phyloP scores from a whole-genome alignment of 1,139 yeast species.

The Pichia cactophila region DNA sequence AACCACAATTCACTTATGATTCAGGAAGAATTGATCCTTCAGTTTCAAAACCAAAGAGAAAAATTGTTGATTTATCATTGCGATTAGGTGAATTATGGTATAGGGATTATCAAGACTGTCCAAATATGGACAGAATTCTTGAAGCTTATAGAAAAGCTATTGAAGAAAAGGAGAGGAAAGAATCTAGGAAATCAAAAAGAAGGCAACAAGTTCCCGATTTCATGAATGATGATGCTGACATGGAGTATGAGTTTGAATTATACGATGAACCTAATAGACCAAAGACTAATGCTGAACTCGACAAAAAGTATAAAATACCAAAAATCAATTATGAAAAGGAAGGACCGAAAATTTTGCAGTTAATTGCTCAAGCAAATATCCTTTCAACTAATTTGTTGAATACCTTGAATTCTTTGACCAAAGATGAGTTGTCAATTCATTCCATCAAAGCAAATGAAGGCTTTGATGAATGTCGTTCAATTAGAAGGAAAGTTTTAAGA shows the following conservation, averaged over 20 bases:
- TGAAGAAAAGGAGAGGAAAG: background rate
- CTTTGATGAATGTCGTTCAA: constrained; percentile 67
- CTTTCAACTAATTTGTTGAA: constrained; percentile 69
- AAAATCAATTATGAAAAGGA: constrained; percentile 63
- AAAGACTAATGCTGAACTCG: constrained; percentile 36
- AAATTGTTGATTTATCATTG: constrained; percentile 32
- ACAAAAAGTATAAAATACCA: constrained; percentile 55
- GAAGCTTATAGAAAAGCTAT: background rate
- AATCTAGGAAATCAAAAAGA: background rate
- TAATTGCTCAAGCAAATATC: constrained; percentile 72
- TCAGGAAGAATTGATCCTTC: constrained; percentile 7
- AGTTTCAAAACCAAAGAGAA: constrained; percentile 17
- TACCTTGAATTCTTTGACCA: constrained; percentile 47
- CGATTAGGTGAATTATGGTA: constrained; percentile 58
- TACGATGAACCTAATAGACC: constrained; percentile 11
- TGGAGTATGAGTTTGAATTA: constrained; percentile 27
- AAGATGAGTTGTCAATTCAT: constrained; percentile 51
- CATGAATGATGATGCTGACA: constrained; percentile 42
- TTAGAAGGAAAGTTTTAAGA: constrained; percentile 69
- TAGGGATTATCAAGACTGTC: constrained; percentile 42
- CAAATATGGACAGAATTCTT: constrained; percentile 33
- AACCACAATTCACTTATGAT: background rate
- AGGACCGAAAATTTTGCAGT: constrained; percentile 59
- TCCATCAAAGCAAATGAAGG: constrained; percentile 49
- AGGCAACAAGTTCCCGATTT: constrained; percentile 31